Evolutionary conservation across 1,139 yeast species (phyloP).

Genomic region (Suhomyces maxii): DNA sequence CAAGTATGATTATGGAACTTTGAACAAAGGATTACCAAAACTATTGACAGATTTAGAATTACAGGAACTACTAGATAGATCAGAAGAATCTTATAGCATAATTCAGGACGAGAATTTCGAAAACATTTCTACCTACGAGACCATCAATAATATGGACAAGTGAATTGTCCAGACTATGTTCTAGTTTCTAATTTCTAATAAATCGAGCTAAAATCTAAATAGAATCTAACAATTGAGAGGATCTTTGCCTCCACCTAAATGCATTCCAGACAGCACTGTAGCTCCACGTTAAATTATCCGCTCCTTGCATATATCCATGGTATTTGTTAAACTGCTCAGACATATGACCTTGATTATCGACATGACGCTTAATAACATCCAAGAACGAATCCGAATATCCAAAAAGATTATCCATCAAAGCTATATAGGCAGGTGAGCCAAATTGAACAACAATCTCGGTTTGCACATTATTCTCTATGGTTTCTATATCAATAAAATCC

Average conservation of each 20-base stretch:
- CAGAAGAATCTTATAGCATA: slow-evolving; percentile 42
- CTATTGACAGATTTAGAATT: slow-evolving; percentile 43
- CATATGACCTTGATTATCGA: slow-evolving; percentile 71
- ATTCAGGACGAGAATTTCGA: slow-evolving; percentile 24
- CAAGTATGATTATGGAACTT: background rate
- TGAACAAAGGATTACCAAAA: background rate
- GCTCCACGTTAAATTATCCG: slow-evolving; percentile 86
- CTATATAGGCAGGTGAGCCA: slow-evolving; percentile 47
- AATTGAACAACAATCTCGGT: slow-evolving; percentile 19
- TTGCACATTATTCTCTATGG: slow-evolving; percentile 6
- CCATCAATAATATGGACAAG: slow-evolving; percentile 34
- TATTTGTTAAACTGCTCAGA: slow-evolving; percentile 86
- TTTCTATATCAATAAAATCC: slow-evolving; percentile 25
- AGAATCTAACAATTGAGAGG: slow-evolving; percentile 14
- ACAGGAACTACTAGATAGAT: slow-evolving; percentile 55
- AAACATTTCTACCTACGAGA: slow-evolving; percentile 55
- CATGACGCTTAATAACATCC: slow-evolving; percentile 69
- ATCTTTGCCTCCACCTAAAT: slow-evolving; percentile 58
- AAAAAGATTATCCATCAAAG: slow-evolving; percentile 48
- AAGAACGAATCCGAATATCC: slow-evolving; percentile 75
- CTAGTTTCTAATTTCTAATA: background rate
- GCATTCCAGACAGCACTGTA: slow-evolving; percentile 79
- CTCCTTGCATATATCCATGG: slow-evolving; percentile 87
- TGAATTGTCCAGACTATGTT: background rate
- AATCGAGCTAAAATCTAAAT: background rate